These are phyloP conservation scores for Cinnamomum micranthum DNA, from an alignment of 164 flowering plant species.

Conservation along the genomic window DNA sequence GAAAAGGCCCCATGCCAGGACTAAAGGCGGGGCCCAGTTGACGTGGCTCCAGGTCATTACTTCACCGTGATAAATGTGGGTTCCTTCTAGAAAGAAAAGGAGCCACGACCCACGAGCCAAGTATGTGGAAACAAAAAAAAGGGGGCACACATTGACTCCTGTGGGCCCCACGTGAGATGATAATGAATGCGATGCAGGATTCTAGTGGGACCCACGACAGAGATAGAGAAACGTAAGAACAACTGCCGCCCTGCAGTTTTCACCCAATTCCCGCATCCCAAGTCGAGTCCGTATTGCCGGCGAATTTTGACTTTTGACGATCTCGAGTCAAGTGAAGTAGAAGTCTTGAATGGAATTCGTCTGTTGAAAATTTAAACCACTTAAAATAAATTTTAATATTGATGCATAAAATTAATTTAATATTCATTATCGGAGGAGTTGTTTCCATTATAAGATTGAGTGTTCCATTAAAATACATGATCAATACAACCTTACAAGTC, in stretches of 20 bases:
- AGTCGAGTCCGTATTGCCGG: no score
- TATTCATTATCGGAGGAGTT: rapidly evolving
- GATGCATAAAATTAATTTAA: rapidly evolving
- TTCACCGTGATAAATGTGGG: not conserved
- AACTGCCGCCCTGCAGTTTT: not conserved
- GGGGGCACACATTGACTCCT: no score
- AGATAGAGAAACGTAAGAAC: not conserved
- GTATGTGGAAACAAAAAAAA: no score
- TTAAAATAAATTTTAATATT: no score
- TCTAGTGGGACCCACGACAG: not conserved
- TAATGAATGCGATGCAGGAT: not conserved
- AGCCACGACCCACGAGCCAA: not conserved
- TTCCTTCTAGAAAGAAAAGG: not conserved
- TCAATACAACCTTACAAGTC: no score
- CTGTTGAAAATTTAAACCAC: no score
- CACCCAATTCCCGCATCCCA: no score
- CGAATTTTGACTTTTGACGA: no score
- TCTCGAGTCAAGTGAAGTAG: no score
- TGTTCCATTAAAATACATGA: no score
- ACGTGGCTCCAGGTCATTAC: not conserved
- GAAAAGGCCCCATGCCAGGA: not conserved
- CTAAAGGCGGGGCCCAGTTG: not conserved
- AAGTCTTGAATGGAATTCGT: rapidly evolving
- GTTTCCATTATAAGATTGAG: no score
- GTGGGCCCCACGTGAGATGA: no score